Base-by-base conservation (phyloP, 176 grass and related monocot genomes). In the Bolboschoenus planiculmis region DNA sequence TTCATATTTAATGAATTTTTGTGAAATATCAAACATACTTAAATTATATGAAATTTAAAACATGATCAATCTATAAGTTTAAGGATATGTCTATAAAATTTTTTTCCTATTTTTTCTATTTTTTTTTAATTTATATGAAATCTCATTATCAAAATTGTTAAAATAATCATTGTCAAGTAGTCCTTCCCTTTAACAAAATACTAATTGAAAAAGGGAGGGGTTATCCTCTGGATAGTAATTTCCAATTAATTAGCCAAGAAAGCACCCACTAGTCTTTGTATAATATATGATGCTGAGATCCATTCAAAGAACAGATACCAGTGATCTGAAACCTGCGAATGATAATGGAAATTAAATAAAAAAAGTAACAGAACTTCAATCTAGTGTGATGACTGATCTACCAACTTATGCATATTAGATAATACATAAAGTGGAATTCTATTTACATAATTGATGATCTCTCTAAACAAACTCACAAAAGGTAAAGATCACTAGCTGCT, bases 401-500 rank as follows among this genome's bases (percentile, higher is more conserved):
- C 3, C 54, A 56, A 60, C 46, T 33, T 53, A 13, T 50, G 6
- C 43, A 76, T 8, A 76, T 76, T 50, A 51, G 24, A 76, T 31
- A 60, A 42, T 9, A 39, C 18, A 13, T 40, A 40, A 16, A 16
- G 74, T 61, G 9, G 42, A 81, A 13, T 61, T 42, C 4, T 33
- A 44, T 81, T 16, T 44, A 61, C 78, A 81, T 26, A 60, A 59
- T 59, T 35, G 10, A 81, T 40, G 31, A 36, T 59, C 26, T 80
- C 53, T 81, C 37, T 61, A 24, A 58, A 27, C 31, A 81, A 61
- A 51, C 56, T 44, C 51, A 61, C 51, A 74, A 74, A 74, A 74
- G 30, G 70, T 48, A 74, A 47, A 47, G 55, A 21, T 81, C 51
- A 81, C 51, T 77, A 33, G 72, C 43, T 33, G 72, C 72, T 77